Evolutionary conservation across 2,329 filamentous ascomycete genomes (phyloP).

Genomic region (Tolypocladium cylindrosporum): DNA sequence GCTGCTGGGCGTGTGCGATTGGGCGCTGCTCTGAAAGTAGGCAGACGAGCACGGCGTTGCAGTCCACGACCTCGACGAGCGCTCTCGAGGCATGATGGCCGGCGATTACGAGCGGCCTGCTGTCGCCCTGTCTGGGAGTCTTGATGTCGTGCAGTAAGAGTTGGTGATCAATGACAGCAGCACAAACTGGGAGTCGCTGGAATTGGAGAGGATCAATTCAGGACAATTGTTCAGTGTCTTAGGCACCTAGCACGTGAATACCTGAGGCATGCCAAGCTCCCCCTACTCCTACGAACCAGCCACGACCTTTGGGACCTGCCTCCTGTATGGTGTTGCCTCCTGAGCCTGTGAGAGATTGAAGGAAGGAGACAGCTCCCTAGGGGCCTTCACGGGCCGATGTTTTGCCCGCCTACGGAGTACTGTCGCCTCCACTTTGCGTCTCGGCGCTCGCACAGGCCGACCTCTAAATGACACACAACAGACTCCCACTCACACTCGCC

Average conservation of each 20-base stretch:
- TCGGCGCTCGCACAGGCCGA: conserved; percentile 7
- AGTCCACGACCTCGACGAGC: conserved; percentile 2
- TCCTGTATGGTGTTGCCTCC: not conserved
- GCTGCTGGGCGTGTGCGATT: not conserved
- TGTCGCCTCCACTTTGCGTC: not conserved
- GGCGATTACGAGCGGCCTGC: not conserved
- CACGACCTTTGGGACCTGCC: not conserved
- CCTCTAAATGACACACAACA: conserved; percentile 8
- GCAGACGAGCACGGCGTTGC: conserved; percentile 9
- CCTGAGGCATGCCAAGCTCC: not conserved
- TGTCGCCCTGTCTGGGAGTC: not conserved
- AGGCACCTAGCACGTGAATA: not conserved
- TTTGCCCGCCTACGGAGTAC: not conserved
- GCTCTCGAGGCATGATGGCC: not conserved
- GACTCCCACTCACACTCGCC: conserved; percentile 5
- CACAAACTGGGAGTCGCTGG: not conserved
- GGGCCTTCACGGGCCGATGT: not conserved
- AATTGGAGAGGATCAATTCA: not conserved
- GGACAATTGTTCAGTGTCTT: not conserved
- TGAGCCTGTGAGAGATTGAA: not conserved
- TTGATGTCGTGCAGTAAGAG: not conserved
- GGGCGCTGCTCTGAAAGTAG: conserved; percentile 12
- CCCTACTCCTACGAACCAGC: not conserved
- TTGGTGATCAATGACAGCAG: not conserved
- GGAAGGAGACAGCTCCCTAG: not conserved